These are phyloP conservation scores for Botryotinia narcissicola DNA, from an alignment of 2,329 filamentous ascomycete species.

Conservation along the genomic window DNA sequence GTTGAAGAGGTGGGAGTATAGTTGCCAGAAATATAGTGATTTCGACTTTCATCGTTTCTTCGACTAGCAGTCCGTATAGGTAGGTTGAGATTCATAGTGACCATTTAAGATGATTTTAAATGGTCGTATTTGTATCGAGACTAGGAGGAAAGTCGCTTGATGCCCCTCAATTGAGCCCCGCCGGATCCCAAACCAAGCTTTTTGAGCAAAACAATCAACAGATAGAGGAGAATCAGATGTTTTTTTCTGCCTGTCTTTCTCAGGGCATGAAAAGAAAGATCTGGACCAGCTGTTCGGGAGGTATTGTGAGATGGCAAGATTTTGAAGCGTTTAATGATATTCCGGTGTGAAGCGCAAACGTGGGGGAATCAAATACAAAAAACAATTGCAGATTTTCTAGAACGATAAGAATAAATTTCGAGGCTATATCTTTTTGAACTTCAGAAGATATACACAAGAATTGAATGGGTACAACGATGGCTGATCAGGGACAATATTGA, in stretches of 20 bases:
- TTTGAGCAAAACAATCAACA: not conserved
- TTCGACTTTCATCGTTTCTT: conserved; percentile 38
- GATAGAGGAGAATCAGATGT: not conserved
- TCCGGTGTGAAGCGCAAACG: not conserved
- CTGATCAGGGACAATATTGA: conserved; percentile 1
- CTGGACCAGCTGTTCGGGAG: not conserved
- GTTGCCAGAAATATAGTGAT: conserved; percentile 31
- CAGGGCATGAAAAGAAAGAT: not conserved
- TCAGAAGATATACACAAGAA: not conserved
- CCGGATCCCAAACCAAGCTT: not conserved
- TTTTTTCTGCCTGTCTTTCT: not conserved
- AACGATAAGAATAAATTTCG: not conserved
- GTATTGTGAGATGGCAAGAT: not conserved
- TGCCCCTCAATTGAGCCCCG: conserved; percentile 9
- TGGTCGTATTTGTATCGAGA: not conserved
- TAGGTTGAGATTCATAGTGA: conserved; percentile 38
- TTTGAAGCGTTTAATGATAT: not conserved
- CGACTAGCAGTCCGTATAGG: conserved; percentile 34
- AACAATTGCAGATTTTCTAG: not conserved
- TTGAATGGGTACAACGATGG: not conserved
- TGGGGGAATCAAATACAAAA: not conserved
- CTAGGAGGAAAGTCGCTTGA: conserved; percentile 13
- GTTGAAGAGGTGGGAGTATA: conserved; percentile 56
- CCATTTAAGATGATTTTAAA: not conserved
- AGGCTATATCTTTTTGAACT: not conserved